phyloP scores from a whole-genome alignment of 108 stramenopile species.

The Mediolabrus comicus region DNA sequence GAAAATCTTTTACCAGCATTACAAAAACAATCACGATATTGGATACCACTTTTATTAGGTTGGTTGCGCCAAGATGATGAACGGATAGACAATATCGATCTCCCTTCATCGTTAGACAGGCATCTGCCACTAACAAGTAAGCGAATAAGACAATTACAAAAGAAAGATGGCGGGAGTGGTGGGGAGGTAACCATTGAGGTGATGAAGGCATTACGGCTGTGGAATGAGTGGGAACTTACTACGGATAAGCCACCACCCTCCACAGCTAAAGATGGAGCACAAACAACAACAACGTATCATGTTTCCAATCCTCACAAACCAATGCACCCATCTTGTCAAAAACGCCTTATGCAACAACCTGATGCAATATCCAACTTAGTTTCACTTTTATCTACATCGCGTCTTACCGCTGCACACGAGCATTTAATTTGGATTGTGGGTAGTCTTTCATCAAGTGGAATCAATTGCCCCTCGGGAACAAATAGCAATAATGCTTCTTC shows the following conservation, averaged over 20 bases:
- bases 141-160: constrained; percentile 8
- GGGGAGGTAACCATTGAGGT: neutral
- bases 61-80: constrained; percentile 28
- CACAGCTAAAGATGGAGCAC: neutral
- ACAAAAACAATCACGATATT: constrained; percentile 36
- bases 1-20: constrained; percentile 23
- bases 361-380: constrained; percentile 86
- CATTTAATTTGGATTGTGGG: constrained; percentile 86
- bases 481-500: constrained; percentile 19
- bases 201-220: neutral
- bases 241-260: neutral
- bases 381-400: constrained; percentile 65
- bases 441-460: constrained; percentile 76
- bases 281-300: neutral
- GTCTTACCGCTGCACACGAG: constrained; percentile 66
- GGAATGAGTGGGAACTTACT: neutral
- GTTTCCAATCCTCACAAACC: neutral
- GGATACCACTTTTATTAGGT: constrained; percentile 32
- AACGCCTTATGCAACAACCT: constrained; percentile 77
- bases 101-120: neutral
- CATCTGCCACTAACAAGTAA: constrained; percentile 14
- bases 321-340: constrained; percentile 57
- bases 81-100: neutral
- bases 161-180: neutral
- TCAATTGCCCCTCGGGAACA: constrained; percentile 14